phyloP scores from a whole-genome alignment of 768 basidiomycete genomes.

The Amanita thiersii region DNA sequence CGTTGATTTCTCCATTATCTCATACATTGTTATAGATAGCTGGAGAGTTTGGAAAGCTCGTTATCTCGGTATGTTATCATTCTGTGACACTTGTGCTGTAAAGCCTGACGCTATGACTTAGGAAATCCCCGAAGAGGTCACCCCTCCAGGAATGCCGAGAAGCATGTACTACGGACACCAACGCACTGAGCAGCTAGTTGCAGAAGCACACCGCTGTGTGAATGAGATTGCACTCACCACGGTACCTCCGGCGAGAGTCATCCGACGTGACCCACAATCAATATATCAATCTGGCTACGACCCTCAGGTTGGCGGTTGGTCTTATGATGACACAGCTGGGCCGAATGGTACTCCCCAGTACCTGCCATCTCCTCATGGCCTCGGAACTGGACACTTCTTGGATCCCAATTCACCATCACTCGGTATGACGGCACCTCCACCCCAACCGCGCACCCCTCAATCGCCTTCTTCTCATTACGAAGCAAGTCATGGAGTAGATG shows the following conservation, averaged over 20 bases:
- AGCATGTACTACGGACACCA: constrained; percentile 62
- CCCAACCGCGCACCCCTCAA: constrained; percentile 11
- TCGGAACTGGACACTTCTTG: constrained; percentile 19
- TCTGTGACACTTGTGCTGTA: background rate
- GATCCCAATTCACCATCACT: constrained; percentile 14
- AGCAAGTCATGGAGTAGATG: constrained; percentile 23
- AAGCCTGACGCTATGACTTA: constrained; percentile 15
- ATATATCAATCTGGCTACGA: background rate
- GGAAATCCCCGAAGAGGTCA: constrained; percentile 78
- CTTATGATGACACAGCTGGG: background rate
- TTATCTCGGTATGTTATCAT: constrained; percentile 29
- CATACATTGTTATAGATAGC: constrained; percentile 28
- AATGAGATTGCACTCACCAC: constrained; percentile 42
- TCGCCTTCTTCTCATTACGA: constrained; percentile 10
- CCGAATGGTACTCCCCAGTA: constrained; percentile 9
- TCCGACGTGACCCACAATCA: background rate
- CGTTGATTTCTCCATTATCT: background rate
- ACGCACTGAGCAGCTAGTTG: constrained; percentile 51
- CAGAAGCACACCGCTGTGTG: constrained; percentile 53
- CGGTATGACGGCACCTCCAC: constrained; percentile 9
- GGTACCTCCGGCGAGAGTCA: constrained; percentile 21
- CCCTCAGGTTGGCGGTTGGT: background rate
- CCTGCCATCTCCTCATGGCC: constrained; percentile 23
- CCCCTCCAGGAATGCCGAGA: constrained; percentile 73
- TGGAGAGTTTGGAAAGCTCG: constrained; percentile 46